Percentiles rank a stretch among this genome's conserved stretches.
These are phyloP conservation scores for Glycine tomentella DNA, from an alignment of 306 rosid genomes.

Conservation along the genomic window DNA sequence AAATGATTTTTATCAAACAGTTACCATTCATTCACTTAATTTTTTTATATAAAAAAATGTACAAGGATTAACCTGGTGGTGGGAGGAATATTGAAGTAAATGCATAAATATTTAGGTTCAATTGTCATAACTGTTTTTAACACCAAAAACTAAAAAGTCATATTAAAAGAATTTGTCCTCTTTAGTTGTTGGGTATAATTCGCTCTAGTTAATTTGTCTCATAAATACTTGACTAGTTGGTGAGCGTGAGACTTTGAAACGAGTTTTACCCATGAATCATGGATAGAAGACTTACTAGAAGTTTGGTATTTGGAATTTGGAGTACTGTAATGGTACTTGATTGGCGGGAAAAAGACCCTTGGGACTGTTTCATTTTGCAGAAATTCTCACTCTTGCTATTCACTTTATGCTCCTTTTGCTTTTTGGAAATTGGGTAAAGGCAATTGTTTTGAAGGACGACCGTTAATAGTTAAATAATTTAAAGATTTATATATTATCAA, in stretches of 20 bases:
- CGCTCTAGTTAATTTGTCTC: background rate
- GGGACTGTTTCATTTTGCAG: background rate
- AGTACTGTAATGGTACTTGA: background rate
- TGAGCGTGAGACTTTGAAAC: background rate
- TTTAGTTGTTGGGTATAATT: background rate
- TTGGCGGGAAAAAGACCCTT: background rate
- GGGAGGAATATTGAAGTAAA: too few species aligned
- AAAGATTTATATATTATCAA: too few species aligned
- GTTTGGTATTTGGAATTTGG: slow-evolving; percentile 6
- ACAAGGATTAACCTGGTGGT: too few species aligned
- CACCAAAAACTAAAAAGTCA: too few species aligned
- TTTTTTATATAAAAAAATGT: too few species aligned
- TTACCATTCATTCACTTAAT: too few species aligned
- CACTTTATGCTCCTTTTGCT: background rate
- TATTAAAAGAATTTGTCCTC: background rate
- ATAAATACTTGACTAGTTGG: slow-evolving; percentile 9
- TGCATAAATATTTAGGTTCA: too few species aligned
- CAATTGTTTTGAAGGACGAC: background rate
- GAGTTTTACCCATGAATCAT: slow-evolving; percentile 20
- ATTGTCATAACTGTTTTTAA: too few species aligned
- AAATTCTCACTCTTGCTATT: too few species aligned
- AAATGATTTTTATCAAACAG: background rate
- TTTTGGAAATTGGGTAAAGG: background rate
- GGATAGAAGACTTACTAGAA: slow-evolving; percentile 32
- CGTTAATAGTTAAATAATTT: background rate